Base-by-base conservation (phyloP, 192 early-diverging fungal genomes). In the Lunasporangiospora selenospora region DNA sequence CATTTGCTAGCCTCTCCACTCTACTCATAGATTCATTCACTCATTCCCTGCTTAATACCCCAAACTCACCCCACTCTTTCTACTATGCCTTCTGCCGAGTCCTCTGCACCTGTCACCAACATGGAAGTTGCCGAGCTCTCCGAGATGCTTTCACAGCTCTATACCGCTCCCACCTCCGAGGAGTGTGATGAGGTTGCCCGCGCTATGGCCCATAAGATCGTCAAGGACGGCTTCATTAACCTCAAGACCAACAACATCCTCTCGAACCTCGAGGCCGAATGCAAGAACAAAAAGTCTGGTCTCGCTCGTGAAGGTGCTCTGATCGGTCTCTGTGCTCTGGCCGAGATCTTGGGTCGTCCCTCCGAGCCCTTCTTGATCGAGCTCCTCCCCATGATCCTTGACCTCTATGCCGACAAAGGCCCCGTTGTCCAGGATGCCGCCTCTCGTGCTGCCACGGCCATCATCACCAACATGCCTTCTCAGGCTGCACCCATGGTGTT, bases 251-350 rank as follows among this genome's bases (percentile, higher is more conserved):
- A 57, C 79, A 80, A 77, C 48, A 77, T 91, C 59, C 62, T 89
- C 23, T 70, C 76, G 23, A 66, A 79, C 52, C 77, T 92, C 44
- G 69, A 78, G 53, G 75, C 79, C 47, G 85, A 87, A 37, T 62
- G 81, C 54, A 79, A 65, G 63, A 82, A 88, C 84, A 93, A 93
- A 75, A 91, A 91, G 80, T 79, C 53, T 38, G 63, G 78, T 53
- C 62, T 69, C 50, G 83, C 85, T 32, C 86, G 88, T 62, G 82
- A 90, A 46, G 90, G 81, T 57, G 86, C 88, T 29, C 48, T 84
- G 58, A 77, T 83, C 49, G 81, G 80, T 26, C 83, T 85, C 75
- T 63, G 65, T 53, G 87, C 85, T 40, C 48, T 93, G 36, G 83
- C 84, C 53, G 63, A 62, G 47, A 60, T 81, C 43, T 77, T 89